Percentiles rank a stretch among this genome's conserved stretches.
Conservation (phyloP, 106 monocot species). For the Chionographis japonica region DNA sequence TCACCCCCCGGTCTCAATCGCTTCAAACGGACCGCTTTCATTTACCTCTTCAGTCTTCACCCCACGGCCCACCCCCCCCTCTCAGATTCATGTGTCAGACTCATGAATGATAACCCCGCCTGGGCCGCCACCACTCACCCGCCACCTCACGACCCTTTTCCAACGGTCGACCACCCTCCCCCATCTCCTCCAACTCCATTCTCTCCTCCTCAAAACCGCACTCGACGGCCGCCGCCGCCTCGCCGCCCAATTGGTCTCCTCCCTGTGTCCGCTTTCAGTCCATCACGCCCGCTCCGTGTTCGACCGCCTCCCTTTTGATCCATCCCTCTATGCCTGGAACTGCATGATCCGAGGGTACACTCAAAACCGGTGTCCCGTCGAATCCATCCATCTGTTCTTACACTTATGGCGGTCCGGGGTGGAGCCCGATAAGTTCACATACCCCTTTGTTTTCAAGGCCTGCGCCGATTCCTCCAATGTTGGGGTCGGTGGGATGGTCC, state of each 20-base stretch:
- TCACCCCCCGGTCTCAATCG: too few species aligned
- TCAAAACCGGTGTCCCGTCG: background rate
- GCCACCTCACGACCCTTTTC: too few species aligned
- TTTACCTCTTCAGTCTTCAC: too few species aligned
- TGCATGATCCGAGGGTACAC: constrained; percentile 17
- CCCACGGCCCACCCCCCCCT: too few species aligned
- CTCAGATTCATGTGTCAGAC: too few species aligned
- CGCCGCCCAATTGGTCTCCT: constrained; percentile 8
- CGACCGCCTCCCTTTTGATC: background rate
- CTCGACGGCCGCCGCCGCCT: constrained; percentile 6
- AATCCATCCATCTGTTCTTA: constrained; percentile 17
- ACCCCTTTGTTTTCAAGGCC: constrained; percentile 31
- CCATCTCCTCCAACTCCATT: constrained; percentile 20
- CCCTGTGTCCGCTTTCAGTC: background rate
- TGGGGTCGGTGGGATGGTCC: constrained; percentile 13
- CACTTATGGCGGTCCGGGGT: background rate
- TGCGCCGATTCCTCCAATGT: constrained; percentile 5
- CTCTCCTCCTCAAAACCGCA: constrained; percentile 25
- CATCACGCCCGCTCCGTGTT: background rate
- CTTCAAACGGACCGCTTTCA: too few species aligned
- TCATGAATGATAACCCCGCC: too few species aligned
- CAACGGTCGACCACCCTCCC: background rate
- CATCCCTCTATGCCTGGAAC: constrained; percentile 14
- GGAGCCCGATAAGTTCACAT: constrained; percentile 22
- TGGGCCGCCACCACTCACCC: too few species aligned